Percentiles rank a stretch among this genome's conserved stretches.
phyloP scores from a whole-genome alignment of 352 stramenopile genomes.

The Phytophthora palmivora region DNA sequence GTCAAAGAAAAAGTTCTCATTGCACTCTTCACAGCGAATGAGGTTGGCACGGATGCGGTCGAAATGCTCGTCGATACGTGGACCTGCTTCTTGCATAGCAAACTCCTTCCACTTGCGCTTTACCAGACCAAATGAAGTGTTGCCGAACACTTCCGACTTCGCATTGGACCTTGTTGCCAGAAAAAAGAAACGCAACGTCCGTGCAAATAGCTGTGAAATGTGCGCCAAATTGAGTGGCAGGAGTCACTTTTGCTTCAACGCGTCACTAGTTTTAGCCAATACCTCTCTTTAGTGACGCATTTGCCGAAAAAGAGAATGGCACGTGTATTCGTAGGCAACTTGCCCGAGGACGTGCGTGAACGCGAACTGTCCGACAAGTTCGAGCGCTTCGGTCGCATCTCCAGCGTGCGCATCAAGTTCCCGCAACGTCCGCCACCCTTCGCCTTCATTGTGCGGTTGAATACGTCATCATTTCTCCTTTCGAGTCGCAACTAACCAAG shows the following conservation, averaged over 20 bases:
- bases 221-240: conserved; percentile 3
- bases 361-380: conserved; percentile 66
- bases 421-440: conserved; percentile 52
- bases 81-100: not conserved
- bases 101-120: conserved; percentile 1
- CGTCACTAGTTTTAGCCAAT: conserved; percentile 8
- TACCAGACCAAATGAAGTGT: not conserved
- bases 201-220: not conserved
- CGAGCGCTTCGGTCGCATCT: conserved; percentile 53
- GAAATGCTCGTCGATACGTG: conserved; percentile 71
- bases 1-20: conserved; percentile 86
- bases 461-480: not conserved
- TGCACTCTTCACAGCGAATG: conserved; percentile 83
- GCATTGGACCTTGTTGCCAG: not conserved
- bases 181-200: conserved; percentile 17
- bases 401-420: conserved; percentile 62
- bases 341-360: conserved; percentile 65
- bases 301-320: conserved; percentile 30
- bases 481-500: not conserved
- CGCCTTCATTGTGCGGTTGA: conserved; percentile 63
- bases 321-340: conserved; percentile 67
- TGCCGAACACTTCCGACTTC: conserved; percentile 4
- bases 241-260: conserved; percentile 8
- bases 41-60: conserved; percentile 68
- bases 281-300: conserved; percentile 3